Percentiles rank a stretch among this genome's conserved stretches.
Evolutionary conservation across 495 filamentous ascomycete genomes (phyloP).

Genomic region (Penicillium cosmopolitanum): DNA sequence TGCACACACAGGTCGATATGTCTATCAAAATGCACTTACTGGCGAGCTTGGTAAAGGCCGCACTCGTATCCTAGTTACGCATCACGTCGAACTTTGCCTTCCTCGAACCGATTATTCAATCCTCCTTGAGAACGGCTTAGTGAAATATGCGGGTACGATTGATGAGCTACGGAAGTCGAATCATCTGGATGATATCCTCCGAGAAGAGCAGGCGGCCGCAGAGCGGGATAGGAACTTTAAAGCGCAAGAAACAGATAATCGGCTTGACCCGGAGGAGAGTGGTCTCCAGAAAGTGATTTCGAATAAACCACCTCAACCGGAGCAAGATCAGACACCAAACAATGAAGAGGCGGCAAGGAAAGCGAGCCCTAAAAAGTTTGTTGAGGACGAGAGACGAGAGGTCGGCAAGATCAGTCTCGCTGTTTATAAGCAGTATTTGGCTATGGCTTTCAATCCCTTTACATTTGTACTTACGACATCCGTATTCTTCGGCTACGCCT

Average conservation of each 20-base stretch:
- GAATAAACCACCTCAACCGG: conserved; percentile 27
- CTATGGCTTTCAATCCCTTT: conserved; percentile 60
- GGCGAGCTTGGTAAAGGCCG: conserved; percentile 69
- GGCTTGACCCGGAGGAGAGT: conserved; percentile 18
- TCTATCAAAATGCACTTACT: conserved; percentile 74
- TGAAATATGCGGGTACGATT: conserved; percentile 34
- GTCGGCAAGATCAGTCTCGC: conserved; percentile 62
- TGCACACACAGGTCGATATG: conserved; percentile 75
- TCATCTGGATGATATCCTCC: conserved; percentile 32
- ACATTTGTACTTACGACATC: conserved; percentile 20
- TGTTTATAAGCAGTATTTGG: conserved; percentile 69
- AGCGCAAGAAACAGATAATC: conserved; percentile 9
- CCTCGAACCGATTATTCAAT: conserved; percentile 72
- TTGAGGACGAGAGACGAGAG: conserved; percentile 73
- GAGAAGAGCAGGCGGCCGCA: conserved; percentile 22
- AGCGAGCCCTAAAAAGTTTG: conserved; percentile 64
- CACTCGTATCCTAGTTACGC: conserved; percentile 80
- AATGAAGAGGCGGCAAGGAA: conserved; percentile 41
- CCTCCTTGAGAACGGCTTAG: conserved; percentile 64
- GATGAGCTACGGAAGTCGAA: conserved; percentile 27
- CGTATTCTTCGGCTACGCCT: conserved; percentile 19
- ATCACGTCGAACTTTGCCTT: conserved; percentile 75
- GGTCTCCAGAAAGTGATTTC: conserved; percentile 32
- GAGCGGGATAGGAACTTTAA: conserved; percentile 2
- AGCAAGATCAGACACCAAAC: conserved; percentile 37